Evolutionary conservation across 1,139 yeast genomes (phyloP).

Genomic region (Protomyces lactucae-debilis): DNA sequence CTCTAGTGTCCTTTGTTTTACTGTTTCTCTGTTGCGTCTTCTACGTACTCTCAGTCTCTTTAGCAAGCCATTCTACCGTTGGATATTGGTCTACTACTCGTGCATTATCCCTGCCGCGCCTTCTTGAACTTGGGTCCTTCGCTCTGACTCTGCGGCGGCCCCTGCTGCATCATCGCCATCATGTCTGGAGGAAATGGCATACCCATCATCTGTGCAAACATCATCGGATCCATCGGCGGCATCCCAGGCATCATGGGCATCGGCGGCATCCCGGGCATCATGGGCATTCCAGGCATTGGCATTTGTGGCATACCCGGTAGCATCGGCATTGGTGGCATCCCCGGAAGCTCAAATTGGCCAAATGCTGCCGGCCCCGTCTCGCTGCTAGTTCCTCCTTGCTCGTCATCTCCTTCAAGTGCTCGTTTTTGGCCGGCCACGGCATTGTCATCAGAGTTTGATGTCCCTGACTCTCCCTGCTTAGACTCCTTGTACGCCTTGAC

Average conservation of each 20-base stretch:
- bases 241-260: background rate
- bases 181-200: background rate
- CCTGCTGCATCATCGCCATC: background rate
- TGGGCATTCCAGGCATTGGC: slow-evolving; percentile 1
- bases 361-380: background rate
- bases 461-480: background rate
- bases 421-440: background rate
- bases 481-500: background rate
- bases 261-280: background rate
- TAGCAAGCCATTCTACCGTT: too few relatives aligned
- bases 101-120: background rate
- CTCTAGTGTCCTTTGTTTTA: background rate
- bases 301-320: slow-evolving; percentile 27
- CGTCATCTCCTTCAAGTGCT: background rate
- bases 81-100: background rate
- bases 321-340: slow-evolving; percentile 32
- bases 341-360: slow-evolving; percentile 29
- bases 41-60: too few relatives aligned
- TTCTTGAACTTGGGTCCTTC: background rate
- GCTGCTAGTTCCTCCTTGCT: background rate
- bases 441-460: background rate
- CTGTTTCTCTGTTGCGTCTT: too few relatives aligned
- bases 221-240: slow-evolving; percentile 1
- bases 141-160: background rate
- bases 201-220: background rate